Evolutionary conservation across 495 filamentous ascomycete species (phyloP).

Genomic region (Aspergillus ostianus): DNA sequence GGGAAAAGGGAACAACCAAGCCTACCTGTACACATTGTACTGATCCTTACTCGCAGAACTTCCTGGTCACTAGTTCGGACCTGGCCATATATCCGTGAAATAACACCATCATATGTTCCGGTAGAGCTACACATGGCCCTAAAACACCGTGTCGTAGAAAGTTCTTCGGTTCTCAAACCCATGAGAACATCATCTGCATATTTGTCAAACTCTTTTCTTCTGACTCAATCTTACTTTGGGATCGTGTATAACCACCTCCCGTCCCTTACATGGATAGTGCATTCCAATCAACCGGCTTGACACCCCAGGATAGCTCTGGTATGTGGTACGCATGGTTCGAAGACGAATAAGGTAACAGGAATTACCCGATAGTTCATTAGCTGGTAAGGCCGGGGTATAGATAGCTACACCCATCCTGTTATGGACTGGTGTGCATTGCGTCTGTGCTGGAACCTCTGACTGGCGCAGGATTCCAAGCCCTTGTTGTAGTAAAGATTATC

Average conservation of each 20-base stretch:
- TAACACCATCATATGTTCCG: background rate
- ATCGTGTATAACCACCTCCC: constrained; percentile 4
- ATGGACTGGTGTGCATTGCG: background rate
- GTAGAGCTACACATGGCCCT: background rate
- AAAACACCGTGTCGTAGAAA: background rate
- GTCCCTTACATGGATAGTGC: constrained; percentile 21
- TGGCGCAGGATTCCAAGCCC: background rate
- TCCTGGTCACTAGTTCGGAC: background rate
- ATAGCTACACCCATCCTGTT: background rate
- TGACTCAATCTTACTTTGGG: background rate
- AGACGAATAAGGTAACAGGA: constrained; percentile 5
- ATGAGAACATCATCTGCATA: background rate
- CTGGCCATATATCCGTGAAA: too few relatives aligned
- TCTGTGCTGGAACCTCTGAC: background rate
- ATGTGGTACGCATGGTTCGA: constrained; percentile 14
- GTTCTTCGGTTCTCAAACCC: background rate
- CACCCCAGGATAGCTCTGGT: constrained; percentile 13
- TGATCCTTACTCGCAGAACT: too few relatives aligned
- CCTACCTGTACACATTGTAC: too few relatives aligned
- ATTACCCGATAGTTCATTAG: background rate
- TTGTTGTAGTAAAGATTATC: background rate
- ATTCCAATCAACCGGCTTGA: constrained; percentile 15
- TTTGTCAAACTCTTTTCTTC: constrained; percentile 1
- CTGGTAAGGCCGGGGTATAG: background rate
- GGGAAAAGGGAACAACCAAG: background rate